These are phyloP conservation scores for Coniophora puteana DNA, from an alignment of 1,284 basidiomycete species.

Conservation along the genomic window DNA sequence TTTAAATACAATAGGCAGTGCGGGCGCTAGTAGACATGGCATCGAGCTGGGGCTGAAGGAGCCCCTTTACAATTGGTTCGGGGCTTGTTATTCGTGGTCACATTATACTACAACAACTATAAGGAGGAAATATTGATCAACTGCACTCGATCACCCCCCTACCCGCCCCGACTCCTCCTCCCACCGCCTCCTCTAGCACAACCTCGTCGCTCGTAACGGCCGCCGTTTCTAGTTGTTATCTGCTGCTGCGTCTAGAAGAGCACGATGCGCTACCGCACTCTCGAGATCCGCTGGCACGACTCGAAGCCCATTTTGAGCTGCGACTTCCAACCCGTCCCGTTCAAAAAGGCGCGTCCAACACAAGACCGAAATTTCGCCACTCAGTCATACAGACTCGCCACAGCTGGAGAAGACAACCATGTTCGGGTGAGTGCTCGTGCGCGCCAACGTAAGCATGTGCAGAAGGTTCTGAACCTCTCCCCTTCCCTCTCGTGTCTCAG, in stretches of 20 bases:
- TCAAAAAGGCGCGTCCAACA: slow-evolving; percentile 72
- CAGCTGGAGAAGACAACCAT: slow-evolving; percentile 96
- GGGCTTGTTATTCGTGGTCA: no score
- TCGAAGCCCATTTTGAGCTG: slow-evolving; percentile 91
- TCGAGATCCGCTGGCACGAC: slow-evolving; percentile 95
- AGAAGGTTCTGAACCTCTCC: slow-evolving; percentile 5
- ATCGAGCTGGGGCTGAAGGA: no score
- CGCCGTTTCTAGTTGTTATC: no score
- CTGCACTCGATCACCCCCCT: no score
- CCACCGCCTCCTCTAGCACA: background rate
- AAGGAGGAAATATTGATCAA: no score
- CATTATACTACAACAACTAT: no score
- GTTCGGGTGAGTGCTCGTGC: slow-evolving; percentile 70
- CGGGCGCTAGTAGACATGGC: no score
- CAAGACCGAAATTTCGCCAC: slow-evolving; percentile 56
- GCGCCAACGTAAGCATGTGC: slow-evolving; percentile 9
- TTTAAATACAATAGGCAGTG: no score
- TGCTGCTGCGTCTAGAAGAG: background rate
- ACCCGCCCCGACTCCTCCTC: background rate
- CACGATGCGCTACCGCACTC: slow-evolving; percentile 75
- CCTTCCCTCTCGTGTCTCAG: slow-evolving; percentile 36
- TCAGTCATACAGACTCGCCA: slow-evolving; percentile 86
- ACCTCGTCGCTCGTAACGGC: no score
- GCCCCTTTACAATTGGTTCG: no score
- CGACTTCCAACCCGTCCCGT: slow-evolving; percentile 83